Percentiles rank a stretch among this genome's conserved stretches.
Evolutionary conservation across 306 rosid genomes (phyloP).

Genomic region (Quercus rubra): DNA sequence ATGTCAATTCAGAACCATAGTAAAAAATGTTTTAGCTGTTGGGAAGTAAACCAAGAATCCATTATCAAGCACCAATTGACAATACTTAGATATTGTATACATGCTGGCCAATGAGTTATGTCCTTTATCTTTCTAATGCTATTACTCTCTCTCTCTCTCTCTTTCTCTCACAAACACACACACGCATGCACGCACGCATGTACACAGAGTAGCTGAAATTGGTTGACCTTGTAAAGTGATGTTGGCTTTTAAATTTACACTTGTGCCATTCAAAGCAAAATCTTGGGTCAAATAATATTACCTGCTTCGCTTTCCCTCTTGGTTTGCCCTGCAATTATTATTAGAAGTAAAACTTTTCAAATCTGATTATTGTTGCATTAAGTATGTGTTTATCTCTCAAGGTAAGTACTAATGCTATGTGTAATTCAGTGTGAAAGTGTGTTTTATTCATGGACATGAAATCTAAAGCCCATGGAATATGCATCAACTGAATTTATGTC

Average conservation of each 20-base stretch:
- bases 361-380: background rate
- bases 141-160: background rate
- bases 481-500: background rate
- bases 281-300: slow-evolving; percentile 7
- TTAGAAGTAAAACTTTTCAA: background rate
- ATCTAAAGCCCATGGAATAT: background rate
- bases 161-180: too few species aligned
- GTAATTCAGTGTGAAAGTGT: background rate
- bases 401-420: background rate
- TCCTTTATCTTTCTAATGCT: background rate
- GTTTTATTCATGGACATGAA: background rate
- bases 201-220: background rate
- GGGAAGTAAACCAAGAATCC: background rate
- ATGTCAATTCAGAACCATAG: background rate
- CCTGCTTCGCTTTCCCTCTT: slow-evolving; percentile 6
- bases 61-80: background rate
- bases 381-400: background rate
- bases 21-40: background rate
- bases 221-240: background rate
- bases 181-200: too few species aligned
- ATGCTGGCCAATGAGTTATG: background rate
- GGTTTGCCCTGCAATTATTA: background rate
- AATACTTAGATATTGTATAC: background rate
- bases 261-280: slow-evolving; percentile 1
- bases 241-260: background rate